Base-by-base conservation (phyloP, 768 basidiomycete species). In the Tylopilus intermedius region DNA sequence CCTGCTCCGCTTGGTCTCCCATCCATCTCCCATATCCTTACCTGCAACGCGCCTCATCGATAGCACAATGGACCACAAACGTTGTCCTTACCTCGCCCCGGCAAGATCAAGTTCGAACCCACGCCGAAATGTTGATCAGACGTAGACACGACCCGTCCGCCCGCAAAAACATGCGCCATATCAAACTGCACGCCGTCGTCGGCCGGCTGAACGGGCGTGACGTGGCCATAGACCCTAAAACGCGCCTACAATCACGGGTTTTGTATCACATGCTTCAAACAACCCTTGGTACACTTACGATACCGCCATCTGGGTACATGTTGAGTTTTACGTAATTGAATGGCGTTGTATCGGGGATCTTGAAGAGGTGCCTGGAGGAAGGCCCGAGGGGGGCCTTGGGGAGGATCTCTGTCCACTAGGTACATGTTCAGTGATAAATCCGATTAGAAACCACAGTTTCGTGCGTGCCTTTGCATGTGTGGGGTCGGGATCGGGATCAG, bases 251-350 rank as follows among this genome's bases (percentile, higher is more conserved):
- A 44, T 42, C 8, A 41, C 14, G 9, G 38, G 4, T 37, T 2
- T 66, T 50, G 29, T 4, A 47, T 48, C 42, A 44, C 6, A 21
- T 5, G 8, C 24, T 42, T 21, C n/a, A 13, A 37, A 33, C 1
- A n/a, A 37, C 21, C 14, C 9, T 9, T 8, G 15, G 8, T 5
- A 3, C 47, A 24, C 46, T 73, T 64, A 93, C 94, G 65, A 98
- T 93, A 3, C 96, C 96, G 38, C 96, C 96, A 62, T 99, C 96
- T 3, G 96, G 96, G 71, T 93, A 92, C 82, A 95, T 94, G 59
- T 87, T 84, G 22, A 99, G 81, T 70, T 90, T 96, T 53, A 99
- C 84, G 68, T 87, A 88, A 56, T 86, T 94, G 51, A 79, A 76
- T 11, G 70, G 64, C 2, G 66, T 51, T 0, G 81, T 80, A 11